A percentile compares a stretch with the other conserved stretches of the same genome.
Conservation (phyloP, 208 protist species). For the Trypanosoma platydactyli region DNA sequence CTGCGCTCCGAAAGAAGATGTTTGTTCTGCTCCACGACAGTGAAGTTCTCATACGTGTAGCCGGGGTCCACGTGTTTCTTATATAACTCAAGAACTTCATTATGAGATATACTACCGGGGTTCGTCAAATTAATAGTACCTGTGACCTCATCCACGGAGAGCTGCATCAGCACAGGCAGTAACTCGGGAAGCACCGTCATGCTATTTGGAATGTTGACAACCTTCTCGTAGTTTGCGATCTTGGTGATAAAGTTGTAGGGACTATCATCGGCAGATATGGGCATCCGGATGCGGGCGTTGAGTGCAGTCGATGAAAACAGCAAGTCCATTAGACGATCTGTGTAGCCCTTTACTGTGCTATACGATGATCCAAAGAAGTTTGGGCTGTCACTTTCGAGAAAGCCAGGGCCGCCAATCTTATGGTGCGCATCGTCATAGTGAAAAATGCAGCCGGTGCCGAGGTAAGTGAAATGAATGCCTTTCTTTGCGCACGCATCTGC, state of each 20-base stretch:
- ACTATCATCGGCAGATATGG: slow-evolving; percentile 49
- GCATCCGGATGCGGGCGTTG: slow-evolving; percentile 64
- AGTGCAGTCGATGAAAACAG: slow-evolving; percentile 45
- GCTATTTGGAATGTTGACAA: slow-evolving; percentile 68
- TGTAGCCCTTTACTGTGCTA: slow-evolving; percentile 64
- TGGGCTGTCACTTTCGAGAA: slow-evolving; percentile 37
- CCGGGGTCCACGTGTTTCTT: slow-evolving; percentile 50
- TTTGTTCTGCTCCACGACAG: slow-evolving; percentile 60
- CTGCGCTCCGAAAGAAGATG: slow-evolving; percentile 45
- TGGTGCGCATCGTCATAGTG: slow-evolving; percentile 49
- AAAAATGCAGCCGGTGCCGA: slow-evolving; percentile 70
- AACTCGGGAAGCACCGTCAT: slow-evolving; percentile 65
- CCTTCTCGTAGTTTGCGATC: slow-evolving; percentile 55
- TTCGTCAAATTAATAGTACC: slow-evolving; percentile 65
- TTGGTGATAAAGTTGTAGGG: slow-evolving; percentile 74
- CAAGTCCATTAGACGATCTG: slow-evolving; percentile 53
- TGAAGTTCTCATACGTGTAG: slow-evolving; percentile 56
- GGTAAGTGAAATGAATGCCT: slow-evolving; percentile 49
- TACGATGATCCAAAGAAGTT: slow-evolving; percentile 70
- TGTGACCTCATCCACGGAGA: slow-evolving; percentile 36
- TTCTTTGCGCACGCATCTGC: slow-evolving; percentile 27
- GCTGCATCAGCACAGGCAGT: slow-evolving; percentile 39
- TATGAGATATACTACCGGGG: slow-evolving; percentile 57
- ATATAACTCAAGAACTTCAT: slow-evolving; percentile 57
- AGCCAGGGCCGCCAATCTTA: slow-evolving; percentile 25